Evolutionary conservation across 2,329 filamentous ascomycete genomes (phyloP), one percentile per base, ranked within the genome.

Genomic region (Colletotrichum chlorophyti): DNA sequence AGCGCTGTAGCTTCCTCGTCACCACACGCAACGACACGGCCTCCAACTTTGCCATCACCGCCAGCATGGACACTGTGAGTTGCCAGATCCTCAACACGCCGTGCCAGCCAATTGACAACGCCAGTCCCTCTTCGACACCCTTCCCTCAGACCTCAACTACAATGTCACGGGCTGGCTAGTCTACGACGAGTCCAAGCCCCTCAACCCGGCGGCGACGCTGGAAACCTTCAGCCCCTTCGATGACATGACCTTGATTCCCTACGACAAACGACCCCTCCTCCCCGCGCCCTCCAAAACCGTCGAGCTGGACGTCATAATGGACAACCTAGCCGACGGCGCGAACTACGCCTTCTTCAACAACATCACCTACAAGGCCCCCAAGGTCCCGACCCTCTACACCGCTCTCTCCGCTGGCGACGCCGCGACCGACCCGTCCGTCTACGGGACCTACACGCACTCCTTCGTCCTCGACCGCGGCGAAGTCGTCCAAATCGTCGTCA

Each of bases 331-430:
- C 15, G 80, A 91, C 58, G 88, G 88, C 5, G 81, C 81, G 46
- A 80, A 79, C 68, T 79, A 79, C 54, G 87, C 85, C 60, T 87
- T 88, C 73, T 85, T 91, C 76, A 93, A 94, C 77, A 87, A 91
- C 71, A 84, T 91, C 62, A 91, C 90, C 26, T 96, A 93, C 70
- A 82, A 83, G 4, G 53, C 75, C 0, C 91, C 90, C 45, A 91
- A 91, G 69, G 91, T 96, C 0, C 93, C 92, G 0, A 87, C 89
- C 0, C 79, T 96, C 0, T 96, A 93, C 78, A 91, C 89, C 0
- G 91, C 83, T 1, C 78, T 96, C 4, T 86, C 84, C 0, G 74
- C 85, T 1, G 85, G 84, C 14, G 74, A 90, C 47, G 74, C 80
- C 15, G 83, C 85, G 12, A 79, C 77, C 2, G 79, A 91, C 60